Evolutionary conservation across 1,139 yeast species (phyloP).

Genomic region (Zygosaccharomyces pseudobailii): DNA sequence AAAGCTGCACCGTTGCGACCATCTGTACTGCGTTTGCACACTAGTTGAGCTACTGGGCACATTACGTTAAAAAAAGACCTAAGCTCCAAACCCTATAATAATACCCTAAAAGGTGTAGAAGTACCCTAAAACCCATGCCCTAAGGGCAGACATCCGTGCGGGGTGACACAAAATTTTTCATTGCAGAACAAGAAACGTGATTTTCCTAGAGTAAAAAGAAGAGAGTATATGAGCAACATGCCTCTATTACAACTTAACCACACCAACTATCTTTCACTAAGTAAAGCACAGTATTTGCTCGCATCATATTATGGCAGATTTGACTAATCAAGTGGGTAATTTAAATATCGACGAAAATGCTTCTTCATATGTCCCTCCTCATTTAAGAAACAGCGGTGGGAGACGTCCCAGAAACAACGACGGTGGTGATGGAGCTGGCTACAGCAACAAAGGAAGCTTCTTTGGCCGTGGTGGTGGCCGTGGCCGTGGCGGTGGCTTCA

Average conservation of each 20-base stretch:
- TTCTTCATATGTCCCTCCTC: conserved; percentile 62
- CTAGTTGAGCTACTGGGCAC: too few relatives aligned
- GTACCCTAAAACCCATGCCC: too few relatives aligned
- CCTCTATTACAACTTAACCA: neutral
- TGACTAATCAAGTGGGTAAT: conserved; percentile 42
- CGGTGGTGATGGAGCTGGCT: conserved; percentile 16
- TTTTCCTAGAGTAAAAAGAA: neutral
- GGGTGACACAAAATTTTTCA: conserved; percentile 2
- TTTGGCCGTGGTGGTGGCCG: conserved; percentile 32
- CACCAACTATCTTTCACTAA: neutral
- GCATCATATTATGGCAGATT: conserved; percentile 38
- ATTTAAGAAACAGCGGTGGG: conserved; percentile 41
- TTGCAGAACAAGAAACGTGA: neutral
- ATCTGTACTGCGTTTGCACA: too few relatives aligned
- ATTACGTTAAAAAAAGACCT: too few relatives aligned
- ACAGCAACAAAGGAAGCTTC: conserved; percentile 15
- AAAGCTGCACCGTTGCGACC: too few relatives aligned
- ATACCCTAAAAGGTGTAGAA: too few relatives aligned
- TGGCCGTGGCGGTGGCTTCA: conserved; percentile 28
- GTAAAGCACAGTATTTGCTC: neutral
- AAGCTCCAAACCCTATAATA: too few relatives aligned
- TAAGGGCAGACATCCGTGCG: neutral
- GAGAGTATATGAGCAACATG: neutral
- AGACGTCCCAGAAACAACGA: conserved; percentile 16
- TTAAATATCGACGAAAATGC: conserved; percentile 37